phyloP scores from a whole-genome alignment of 257 asterid species.

The Solanum tarapatanum region DNA sequence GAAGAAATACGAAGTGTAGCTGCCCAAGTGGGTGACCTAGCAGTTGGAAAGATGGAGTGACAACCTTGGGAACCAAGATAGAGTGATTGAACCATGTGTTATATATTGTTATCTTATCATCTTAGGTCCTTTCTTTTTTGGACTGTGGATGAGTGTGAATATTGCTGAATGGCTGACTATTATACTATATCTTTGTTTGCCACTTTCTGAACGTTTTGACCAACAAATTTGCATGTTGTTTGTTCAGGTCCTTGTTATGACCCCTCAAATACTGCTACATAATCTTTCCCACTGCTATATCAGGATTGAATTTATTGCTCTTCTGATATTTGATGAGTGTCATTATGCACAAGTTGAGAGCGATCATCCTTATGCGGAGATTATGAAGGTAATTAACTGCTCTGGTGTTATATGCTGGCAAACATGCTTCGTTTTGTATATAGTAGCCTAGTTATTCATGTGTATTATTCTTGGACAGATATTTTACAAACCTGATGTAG shows the following conservation, averaged over 20 bases:
- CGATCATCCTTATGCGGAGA: constrained; percentile 92
- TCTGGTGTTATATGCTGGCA: not conserved
- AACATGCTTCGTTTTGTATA: not conserved
- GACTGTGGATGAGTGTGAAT: not conserved
- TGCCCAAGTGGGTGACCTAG: not conserved
- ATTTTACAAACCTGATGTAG: constrained; percentile 50
- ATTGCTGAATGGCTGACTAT: not conserved
- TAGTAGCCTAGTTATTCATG: constrained; percentile 8
- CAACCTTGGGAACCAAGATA: not conserved
- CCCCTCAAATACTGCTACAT: constrained; percentile 72
- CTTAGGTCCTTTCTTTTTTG: not conserved
- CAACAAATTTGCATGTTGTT: constrained; percentile 3
- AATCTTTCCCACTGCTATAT: constrained; percentile 74
- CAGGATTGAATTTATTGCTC: constrained; percentile 67
- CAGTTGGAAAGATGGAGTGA: not conserved
- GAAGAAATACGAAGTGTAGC: not conserved
- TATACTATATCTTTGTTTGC: not conserved
- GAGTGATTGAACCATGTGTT: not conserved
- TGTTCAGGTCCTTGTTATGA: constrained; percentile 91
- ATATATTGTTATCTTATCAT: not conserved
- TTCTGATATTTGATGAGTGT: constrained; percentile 94
- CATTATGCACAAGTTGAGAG: constrained; percentile 92
- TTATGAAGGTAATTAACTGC: constrained; percentile 67
- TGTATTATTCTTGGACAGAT: constrained; percentile 36
- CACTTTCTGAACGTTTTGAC: not conserved